Base-by-base conservation (phyloP, 1,284 basidiomycete genomes). In the Neolentinus lepideus region DNA sequence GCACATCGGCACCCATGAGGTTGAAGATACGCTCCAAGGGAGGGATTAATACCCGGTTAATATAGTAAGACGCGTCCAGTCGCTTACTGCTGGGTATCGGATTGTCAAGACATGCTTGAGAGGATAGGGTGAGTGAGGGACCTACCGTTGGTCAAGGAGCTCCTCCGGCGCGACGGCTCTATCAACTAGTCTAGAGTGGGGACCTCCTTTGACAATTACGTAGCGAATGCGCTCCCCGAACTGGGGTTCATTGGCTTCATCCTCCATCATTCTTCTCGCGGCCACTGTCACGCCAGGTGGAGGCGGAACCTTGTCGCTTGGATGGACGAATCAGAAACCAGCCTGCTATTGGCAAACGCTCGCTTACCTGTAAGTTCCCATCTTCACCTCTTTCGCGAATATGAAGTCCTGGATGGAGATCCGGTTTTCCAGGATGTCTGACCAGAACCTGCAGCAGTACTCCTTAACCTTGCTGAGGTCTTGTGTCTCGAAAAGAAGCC, bases 171-270 rank as follows among this genome's bases (percentile, higher is more conserved):
- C 80, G 46, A 91, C 75, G 0, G 93, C 94, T 59, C 90, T 78
- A 61, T 97, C 92, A 21, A 92, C 88, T 12, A 98, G 77, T 53
- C 87, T 80, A 1, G 81, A 71, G 1, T 85, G 79, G 0, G 84
- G 81, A 36, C 80, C 77, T 1, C 91, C 88, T 51, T 85, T 69
- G 12, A 79, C 75, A 55, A 99, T 91, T 45, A 98, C 81, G 67
- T 98, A 98, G 0, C 94, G 93, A 1, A 98, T 83, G 25, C 96
- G 84, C 66, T 99, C 95, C 14, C 90, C 93, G 63, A 97, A 95
- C 63, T 95, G 93, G 1, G 90, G 81, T 66, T 97, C 94, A 58
- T 88, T 82, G 26, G 87, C 82, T 1, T 85, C 84, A 68, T 98
- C 96, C 48, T 83, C 69, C 21, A 88, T 66, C 69, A 90, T 81